Evolutionary conservation across 768 basidiomycete species (phyloP), one percentile per base, ranked within the genome.

Genomic region (Collybia nuda): DNA sequence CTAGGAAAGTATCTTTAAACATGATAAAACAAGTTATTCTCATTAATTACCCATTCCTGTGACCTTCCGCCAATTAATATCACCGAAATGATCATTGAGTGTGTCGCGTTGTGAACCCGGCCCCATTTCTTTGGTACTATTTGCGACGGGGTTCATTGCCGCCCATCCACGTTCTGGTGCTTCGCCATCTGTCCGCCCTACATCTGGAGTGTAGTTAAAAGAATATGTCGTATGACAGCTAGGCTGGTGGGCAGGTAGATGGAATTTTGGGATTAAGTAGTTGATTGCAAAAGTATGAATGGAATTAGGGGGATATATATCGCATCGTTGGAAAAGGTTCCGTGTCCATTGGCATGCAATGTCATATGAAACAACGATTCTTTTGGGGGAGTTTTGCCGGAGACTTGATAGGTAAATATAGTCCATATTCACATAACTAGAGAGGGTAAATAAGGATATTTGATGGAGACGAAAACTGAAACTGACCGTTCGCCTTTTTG

Each of bases 241-340:
- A 11, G 40, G 35, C 2, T 26, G 39, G 38, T 71, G 69, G 9
- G 62, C 59, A 0, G 58, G 47, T 1, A 67, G 46, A 40, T 70
- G 68, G 24, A 70, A 65, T 47, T 69, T 69, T 1, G 70, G 70
- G 12, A 71, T 53, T 2, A 61, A 36, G 26, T 51, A 61, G 0
- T 32, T 24, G 26, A 56, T n/a, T 1, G 53, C 1, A 6, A 8
- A 43, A 29, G 36, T 5, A 21, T 23, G 2, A 21, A 28, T 41
- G 1, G 9, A 15, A 18, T 40, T 45, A 19, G 39, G 32, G 1
- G 40, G 49, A 40, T 60, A 58, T 3, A 29, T 44, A 2, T n/a
- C 15, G 6, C 48, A 44, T 11, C 60, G 53, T 18, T 51, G 50
- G 5, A n/a, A n/a, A 3, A 68, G 45, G n/a, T 67, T 60, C 17